Conservation (phyloP, 2,329 filamentous ascomycete genomes). For the Fusarium heterosporum region DNA sequence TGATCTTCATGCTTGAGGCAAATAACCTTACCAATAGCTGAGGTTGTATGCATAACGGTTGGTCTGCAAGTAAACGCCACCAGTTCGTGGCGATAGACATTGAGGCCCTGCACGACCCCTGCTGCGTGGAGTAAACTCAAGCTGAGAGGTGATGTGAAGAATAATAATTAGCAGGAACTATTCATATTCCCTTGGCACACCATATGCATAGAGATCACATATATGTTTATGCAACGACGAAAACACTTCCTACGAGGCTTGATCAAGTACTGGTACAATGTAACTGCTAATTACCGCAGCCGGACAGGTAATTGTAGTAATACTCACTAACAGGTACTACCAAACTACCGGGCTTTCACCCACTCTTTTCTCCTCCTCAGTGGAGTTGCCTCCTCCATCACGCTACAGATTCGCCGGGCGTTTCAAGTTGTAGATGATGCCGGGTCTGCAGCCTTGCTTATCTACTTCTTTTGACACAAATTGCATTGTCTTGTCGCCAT, state of each 20-base stretch:
- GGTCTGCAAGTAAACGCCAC: constrained; percentile 8
- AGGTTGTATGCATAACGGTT: constrained; percentile 8
- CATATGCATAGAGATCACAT: background rate
- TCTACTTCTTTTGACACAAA: constrained; percentile 4
- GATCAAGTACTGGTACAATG: constrained; percentile 1
- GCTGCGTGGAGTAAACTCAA: background rate
- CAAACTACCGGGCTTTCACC: constrained; percentile 20
- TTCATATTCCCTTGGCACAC: background rate
- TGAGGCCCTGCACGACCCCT: constrained; percentile 7
- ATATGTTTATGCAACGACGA: background rate
- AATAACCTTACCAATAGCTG: background rate
- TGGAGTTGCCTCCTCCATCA: constrained; percentile 5
- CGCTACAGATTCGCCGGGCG: constrained; percentile 38
- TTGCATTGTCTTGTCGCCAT: background rate
- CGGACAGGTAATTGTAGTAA: background rate
- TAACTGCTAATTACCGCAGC: constrained; percentile 10
- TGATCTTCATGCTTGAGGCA: constrained; percentile 1
- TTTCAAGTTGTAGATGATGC: constrained; percentile 45
- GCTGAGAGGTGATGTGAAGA: constrained; percentile 2
- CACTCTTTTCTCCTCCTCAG: background rate
- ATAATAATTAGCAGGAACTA: constrained; percentile 13
- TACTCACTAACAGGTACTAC: constrained; percentile 11
- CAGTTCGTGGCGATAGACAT: constrained; percentile 21
- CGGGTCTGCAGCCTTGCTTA: constrained; percentile 15
- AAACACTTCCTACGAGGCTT: background rate